Evolutionary conservation across 176 grass and related monocot genomes (phyloP).

Genomic region (Phoenix roebelenii): DNA sequence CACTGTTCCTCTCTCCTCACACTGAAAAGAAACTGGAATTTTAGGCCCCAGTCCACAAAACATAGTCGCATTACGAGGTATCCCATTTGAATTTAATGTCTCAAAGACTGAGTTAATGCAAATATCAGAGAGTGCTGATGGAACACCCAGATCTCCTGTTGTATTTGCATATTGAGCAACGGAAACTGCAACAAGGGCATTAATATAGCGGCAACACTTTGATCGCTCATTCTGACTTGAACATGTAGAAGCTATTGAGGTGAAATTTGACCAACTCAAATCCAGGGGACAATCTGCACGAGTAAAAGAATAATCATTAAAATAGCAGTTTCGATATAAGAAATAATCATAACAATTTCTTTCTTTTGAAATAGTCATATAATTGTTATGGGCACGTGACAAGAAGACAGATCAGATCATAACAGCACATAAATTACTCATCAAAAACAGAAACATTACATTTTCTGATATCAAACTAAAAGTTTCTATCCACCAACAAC

Average conservation of each 20-base stretch:
- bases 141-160: slow-evolving; percentile 76
- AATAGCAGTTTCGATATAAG: too few species aligned
- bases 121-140: slow-evolving; percentile 57
- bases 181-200: slow-evolving; percentile 83
- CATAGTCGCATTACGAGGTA: slow-evolving; percentile 32
- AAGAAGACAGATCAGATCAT: too few species aligned
- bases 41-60: slow-evolving; percentile 80
- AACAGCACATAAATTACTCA: too few species aligned
- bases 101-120: slow-evolving; percentile 56
- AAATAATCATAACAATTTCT: too few species aligned
- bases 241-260: slow-evolving; percentile 40
- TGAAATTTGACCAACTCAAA: slow-evolving; percentile 94
- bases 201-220: slow-evolving; percentile 84
- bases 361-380: too few species aligned
- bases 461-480: too few species aligned
- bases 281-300: slow-evolving; percentile 73
- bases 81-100: slow-evolving; percentile 56
- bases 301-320: too few species aligned
- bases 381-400: too few species aligned
- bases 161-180: slow-evolving; percentile 75
- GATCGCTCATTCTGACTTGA: slow-evolving; percentile 47
- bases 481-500: too few species aligned
- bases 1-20: slow-evolving; percentile 56
- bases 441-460: too few species aligned
- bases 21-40: slow-evolving; percentile 86